These are phyloP conservation scores for Mycena sp. DNA, from an alignment of 1,284 basidiomycete species.

Conservation along the genomic window DNA sequence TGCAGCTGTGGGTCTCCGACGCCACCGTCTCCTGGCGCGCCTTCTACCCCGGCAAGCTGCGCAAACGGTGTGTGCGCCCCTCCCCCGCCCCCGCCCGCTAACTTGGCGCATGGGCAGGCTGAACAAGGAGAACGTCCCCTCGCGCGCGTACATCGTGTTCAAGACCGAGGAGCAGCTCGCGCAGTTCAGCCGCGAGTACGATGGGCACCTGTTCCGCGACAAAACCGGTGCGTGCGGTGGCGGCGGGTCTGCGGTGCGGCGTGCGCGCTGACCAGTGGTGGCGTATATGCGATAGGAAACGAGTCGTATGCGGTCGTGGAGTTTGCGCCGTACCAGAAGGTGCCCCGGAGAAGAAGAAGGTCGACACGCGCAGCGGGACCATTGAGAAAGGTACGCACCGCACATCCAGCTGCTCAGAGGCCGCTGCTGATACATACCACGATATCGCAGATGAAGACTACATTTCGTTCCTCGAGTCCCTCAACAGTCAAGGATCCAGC, in stretches of 20 bases:
- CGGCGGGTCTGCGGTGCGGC: too few species aligned
- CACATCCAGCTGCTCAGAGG: neutral
- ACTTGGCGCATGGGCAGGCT: conserved; percentile 58
- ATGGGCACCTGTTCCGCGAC: conserved; percentile 93
- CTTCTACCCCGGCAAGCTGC: conserved; percentile 75
- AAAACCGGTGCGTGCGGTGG: conserved; percentile 84
- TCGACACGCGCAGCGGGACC: conserved; percentile 74
- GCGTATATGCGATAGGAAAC: conserved; percentile 83
- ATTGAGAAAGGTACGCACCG: conserved; percentile 73
- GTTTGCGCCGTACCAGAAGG: conserved; percentile 92
- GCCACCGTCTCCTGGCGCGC: conserved; percentile 76
- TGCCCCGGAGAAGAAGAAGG: conserved; percentile 81
- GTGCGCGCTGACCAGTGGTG: too few species aligned
- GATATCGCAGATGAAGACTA: conserved; percentile 84
- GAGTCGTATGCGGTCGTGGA: conserved; percentile 92
- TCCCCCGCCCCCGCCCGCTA: too few species aligned
- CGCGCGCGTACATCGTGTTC: conserved; percentile 95
- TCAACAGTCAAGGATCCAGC: conserved; percentile 58
- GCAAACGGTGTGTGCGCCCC: conserved; percentile 66
- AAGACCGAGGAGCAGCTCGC: conserved; percentile 77
- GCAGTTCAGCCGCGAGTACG: conserved; percentile 85
- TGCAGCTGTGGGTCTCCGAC: conserved; percentile 84
- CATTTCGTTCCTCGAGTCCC: conserved; percentile 80
- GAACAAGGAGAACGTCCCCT: conserved; percentile 85
- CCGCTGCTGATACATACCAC: neutral